Percentiles rank a stretch among this genome's conserved stretches.
Evolutionary conservation across 2,329 filamentous ascomycete species (phyloP).

Genomic region (Botrytis medusae): DNA sequence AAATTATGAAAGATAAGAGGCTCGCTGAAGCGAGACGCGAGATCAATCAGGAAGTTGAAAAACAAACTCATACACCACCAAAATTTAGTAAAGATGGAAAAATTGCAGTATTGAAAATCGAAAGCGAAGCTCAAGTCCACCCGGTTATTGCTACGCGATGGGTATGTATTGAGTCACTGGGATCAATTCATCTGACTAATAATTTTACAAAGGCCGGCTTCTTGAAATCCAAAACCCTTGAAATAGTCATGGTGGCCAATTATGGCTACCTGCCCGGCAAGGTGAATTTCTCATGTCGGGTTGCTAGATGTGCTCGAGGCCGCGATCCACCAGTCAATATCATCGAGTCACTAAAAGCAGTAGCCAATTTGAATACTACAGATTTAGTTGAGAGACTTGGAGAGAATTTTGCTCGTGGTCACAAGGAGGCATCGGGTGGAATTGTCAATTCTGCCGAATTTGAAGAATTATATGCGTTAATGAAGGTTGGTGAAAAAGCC

Average conservation of each 20-base stretch:
- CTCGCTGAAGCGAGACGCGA: constrained; percentile 57
- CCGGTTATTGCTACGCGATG: constrained; percentile 67
- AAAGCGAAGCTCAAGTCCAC: constrained; percentile 61
- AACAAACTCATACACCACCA: constrained; percentile 60
- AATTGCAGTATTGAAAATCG: constrained; percentile 63
- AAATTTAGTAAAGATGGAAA: constrained; percentile 62
- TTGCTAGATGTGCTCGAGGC: constrained; percentile 55
- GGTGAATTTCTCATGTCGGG: constrained; percentile 67
- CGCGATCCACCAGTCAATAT: constrained; percentile 60
- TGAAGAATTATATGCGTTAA: constrained; percentile 60
- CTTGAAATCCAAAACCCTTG: constrained; percentile 56
- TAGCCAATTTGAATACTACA: constrained; percentile 48
- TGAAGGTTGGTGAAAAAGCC: constrained; percentile 58
- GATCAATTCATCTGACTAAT: neutral
- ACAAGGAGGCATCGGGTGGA: constrained; percentile 67
- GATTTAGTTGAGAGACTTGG: constrained; percentile 51
- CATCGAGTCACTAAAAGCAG: constrained; percentile 55
- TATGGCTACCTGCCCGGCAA: constrained; percentile 61
- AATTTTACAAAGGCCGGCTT: constrained; percentile 47
- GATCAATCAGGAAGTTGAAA: constrained; percentile 60
- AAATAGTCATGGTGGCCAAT: constrained; percentile 67
- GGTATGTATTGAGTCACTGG: constrained; percentile 36
- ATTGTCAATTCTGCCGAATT: constrained; percentile 61
- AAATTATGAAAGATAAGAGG: constrained; percentile 50
- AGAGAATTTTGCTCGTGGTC: constrained; percentile 63